Conservation (phyloP, 345 rosid species). For the Aquilaria yunnanensis region DNA sequence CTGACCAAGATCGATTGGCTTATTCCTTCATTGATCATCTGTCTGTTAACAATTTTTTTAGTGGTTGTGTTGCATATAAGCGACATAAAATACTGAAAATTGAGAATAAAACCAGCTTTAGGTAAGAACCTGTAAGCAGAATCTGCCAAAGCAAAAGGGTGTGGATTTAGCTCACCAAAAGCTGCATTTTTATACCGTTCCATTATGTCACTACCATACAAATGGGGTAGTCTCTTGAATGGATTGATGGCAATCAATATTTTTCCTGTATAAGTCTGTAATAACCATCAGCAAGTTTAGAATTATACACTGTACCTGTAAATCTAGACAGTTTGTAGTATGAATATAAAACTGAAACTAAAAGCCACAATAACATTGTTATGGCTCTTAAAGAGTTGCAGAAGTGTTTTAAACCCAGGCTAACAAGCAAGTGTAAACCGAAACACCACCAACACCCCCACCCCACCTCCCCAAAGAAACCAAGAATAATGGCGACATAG, state of each 20-base stretch:
- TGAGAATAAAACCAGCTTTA: constrained; percentile 8
- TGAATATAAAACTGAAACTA: no score
- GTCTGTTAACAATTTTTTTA: constrained; percentile 37
- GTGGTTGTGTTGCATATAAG: constrained; percentile 7
- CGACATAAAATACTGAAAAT: constrained; percentile 11
- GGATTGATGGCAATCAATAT: constrained; percentile 62
- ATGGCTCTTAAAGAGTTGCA: no score
- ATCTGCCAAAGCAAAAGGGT: constrained; percentile 60
- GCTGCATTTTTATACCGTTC: constrained; percentile 58
- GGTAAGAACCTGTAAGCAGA: constrained; percentile 43
- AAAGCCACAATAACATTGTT: no score
- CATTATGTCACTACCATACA: constrained; percentile 56
- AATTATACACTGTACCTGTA: no score
- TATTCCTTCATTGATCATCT: constrained; percentile 59
- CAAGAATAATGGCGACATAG: no score
- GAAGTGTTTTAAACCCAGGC: no score
- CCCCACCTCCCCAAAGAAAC: no score
- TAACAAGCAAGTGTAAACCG: no score
- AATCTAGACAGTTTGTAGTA: no score
- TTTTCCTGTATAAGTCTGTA: constrained; percentile 61
- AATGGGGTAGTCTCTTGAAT: constrained; percentile 53
- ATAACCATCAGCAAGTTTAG: no score
- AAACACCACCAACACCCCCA: no score
- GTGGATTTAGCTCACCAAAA: constrained; percentile 61
- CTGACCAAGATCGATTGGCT: constrained; percentile 74